These are phyloP conservation scores for Leishmania amazonensis DNA, from an alignment of 208 protist species.

Conservation along the genomic window DNA sequence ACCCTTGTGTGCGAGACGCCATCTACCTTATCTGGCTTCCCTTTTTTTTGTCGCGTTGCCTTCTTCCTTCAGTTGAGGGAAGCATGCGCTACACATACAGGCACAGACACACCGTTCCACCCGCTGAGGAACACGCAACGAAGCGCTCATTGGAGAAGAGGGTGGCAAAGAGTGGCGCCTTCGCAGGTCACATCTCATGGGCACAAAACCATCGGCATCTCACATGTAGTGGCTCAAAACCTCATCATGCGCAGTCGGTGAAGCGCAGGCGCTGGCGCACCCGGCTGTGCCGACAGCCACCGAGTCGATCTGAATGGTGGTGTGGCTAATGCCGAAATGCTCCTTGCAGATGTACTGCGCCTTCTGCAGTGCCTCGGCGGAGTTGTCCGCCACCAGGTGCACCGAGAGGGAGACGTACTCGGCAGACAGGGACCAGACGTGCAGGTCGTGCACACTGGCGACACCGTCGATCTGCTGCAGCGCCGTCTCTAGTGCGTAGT, in stretches of 20 bases:
- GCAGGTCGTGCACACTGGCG: constrained; percentile 84
- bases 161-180: neutral
- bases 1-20: neutral
- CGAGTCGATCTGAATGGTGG: constrained; percentile 90
- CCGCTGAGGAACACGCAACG: neutral
- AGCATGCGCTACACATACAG: neutral
- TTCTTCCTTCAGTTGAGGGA: neutral
- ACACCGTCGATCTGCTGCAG: constrained; percentile 70
- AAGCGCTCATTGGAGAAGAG: too few relatives aligned
- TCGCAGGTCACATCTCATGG: neutral
- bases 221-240: neutral
- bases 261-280: constrained; percentile 35
- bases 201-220: neutral
- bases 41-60: neutral
- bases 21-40: neutral
- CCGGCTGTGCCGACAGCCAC: constrained; percentile 33
- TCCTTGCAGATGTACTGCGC: constrained; percentile 62
- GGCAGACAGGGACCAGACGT: constrained; percentile 89
- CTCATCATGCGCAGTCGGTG: constrained; percentile 6
- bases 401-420: constrained; percentile 81
- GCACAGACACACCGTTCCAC: neutral
- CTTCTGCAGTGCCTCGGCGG: constrained; percentile 44
- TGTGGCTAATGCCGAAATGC: constrained; percentile 79
- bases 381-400: constrained; percentile 73
- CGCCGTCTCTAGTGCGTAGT: constrained; percentile 44